Percentiles rank a stretch among this genome's conserved stretches.
These are phyloP conservation scores for Anthoceros angustus DNA, from an alignment of 225 moss, liverwort and hornwort genomes.

Conservation along the genomic window DNA sequence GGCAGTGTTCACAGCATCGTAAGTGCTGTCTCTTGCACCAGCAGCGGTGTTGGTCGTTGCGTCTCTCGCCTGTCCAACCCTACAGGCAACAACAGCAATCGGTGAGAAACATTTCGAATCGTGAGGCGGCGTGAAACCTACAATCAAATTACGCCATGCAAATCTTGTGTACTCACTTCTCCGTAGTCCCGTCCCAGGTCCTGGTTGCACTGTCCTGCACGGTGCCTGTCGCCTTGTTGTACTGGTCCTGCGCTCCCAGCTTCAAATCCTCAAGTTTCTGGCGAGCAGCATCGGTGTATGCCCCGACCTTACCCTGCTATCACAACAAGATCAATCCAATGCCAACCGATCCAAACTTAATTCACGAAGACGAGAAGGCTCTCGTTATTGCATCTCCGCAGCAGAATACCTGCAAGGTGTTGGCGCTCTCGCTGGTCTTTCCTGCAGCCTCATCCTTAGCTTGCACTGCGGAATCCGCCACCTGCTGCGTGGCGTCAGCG, in stretches of 20 bases:
- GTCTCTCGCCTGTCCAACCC: not conserved
- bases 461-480: not conserved
- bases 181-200: not conserved
- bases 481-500: not conserved
- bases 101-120: not conserved
- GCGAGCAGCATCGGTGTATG: not conserved
- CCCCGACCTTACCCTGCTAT: not conserved
- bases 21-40: not conserved
- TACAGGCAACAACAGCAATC: not conserved
- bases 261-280: not conserved
- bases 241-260: not conserved
- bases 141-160: not conserved
- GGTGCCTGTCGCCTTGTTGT: not conserved
- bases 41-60: not conserved
- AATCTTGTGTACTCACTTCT: not conserved
- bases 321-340: not conserved
- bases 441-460: conserved; percentile 1
- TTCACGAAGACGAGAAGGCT: not conserved
- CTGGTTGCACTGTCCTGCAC: not conserved
- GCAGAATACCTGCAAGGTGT: not conserved
- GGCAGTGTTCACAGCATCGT: not conserved
- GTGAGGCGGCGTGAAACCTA: not conserved
- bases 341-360: not conserved
- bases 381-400: not conserved
- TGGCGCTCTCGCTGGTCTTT: not conserved